A percentile compares a stretch with the other conserved stretches of the same genome.
These are phyloP conservation scores for Suhomyces wounanorum DNA, from an alignment of 1,139 yeast species.

Conservation along the genomic window DNA sequence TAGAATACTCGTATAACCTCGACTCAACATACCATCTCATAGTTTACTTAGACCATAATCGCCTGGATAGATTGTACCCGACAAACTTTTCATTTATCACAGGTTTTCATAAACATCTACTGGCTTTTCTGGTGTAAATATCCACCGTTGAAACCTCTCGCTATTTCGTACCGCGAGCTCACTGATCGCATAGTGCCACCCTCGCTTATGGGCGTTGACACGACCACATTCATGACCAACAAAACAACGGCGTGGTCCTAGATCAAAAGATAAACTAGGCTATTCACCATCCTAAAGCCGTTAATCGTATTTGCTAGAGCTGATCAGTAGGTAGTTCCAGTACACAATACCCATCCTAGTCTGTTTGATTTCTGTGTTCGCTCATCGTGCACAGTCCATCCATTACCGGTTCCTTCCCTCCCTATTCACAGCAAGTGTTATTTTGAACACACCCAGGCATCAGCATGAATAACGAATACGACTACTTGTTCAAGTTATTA, in stretches of 20 bases:
- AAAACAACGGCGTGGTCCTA: conserved; percentile 10
- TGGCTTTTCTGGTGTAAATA: no score
- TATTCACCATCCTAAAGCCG: background rate
- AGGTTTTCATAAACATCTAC: no score
- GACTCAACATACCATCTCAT: no score
- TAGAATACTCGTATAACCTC: background rate
- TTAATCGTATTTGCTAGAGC: background rate
- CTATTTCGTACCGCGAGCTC: background rate
- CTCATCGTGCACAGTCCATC: background rate
- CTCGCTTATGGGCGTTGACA: conserved; percentile 6
- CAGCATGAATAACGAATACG: conserved; percentile 86
- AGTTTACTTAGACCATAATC: no score
- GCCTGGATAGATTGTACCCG: no score
- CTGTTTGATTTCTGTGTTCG: background rate
- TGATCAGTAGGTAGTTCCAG: background rate
- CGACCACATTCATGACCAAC: conserved; percentile 14
- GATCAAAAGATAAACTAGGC: conserved; percentile 6
- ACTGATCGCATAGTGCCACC: background rate
- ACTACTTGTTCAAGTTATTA: conserved; percentile 88
- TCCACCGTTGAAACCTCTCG: background rate
- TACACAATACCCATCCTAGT: background rate
- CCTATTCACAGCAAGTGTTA: background rate
- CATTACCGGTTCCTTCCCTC: background rate
- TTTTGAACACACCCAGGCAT: background rate
- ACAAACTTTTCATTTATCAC: no score